Base-by-base conservation (phyloP, 148 eudicot genomes). In the Vaccinium darrowii region DNA sequence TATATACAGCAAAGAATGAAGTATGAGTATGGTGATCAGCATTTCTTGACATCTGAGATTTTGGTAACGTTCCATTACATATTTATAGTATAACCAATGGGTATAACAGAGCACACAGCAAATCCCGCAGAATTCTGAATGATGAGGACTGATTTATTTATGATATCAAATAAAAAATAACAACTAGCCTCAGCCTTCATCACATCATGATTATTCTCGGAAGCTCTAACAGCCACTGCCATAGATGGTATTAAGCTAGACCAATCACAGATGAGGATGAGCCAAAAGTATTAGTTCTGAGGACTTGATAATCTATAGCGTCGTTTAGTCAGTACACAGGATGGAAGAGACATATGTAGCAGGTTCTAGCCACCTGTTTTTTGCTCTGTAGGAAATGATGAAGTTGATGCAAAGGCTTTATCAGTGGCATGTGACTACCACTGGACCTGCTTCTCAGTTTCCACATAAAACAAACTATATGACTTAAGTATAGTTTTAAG, bases 1-100 rank as follows among this genome's bases (percentile, higher is more conserved):
- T 89, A 90, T 97, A 97, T 88, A 95, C 95, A 90, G 96, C 99
- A 88, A 94, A 94, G 87, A 97, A 95, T 80, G 98, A 95, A 84
- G 96, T 93, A 87, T 95, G 98, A 84, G 96, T 93, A 87, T 95
- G 98, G 82, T 91, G 92, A 86, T 97, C 99, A 81, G 94, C 86
- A 88, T 87, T 92, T 89, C 99, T 92, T 52, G 98, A 87, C 81
- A 94, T 92, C 98, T 97, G 93, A 57, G 86, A 82, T 78, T 47
- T 84, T 47, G 50, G 51, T 58, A 43, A 81, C 50, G 56, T 33
- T 72, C 83, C 80, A 47, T 65, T 53, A 51, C 49, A 58, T 81
- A n/a, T 62, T 43, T 43, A 63, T 53, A n/a, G 58, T 74, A 13
- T n/a, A 73, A 25, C 50, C 36, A 47, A 81, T 23, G 39, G 30